phyloP scores from a whole-genome alignment of 1,284 basidiomycete genomes.

The Xerocomus minutiporus region DNA sequence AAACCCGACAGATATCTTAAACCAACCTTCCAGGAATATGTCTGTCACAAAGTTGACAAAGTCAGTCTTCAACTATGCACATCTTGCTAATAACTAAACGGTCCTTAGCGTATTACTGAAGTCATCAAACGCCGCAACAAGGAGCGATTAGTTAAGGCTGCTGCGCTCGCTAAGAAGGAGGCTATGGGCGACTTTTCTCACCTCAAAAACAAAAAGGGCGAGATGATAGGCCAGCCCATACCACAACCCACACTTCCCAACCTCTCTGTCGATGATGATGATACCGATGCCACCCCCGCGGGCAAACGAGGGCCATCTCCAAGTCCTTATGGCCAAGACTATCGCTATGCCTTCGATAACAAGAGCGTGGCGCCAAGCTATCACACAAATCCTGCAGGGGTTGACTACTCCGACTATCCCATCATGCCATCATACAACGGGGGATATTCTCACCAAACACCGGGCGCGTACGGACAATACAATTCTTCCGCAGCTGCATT shows the following conservation, averaged over 20 bases:
- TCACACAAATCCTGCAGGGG: conserved; percentile 31
- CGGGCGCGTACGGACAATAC: conserved; percentile 47
- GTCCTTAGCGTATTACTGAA: conserved; percentile 75
- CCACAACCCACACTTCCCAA: conserved; percentile 97
- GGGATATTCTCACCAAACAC: conserved; percentile 48
- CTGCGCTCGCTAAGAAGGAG: conserved; percentile 84
- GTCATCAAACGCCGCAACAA: conserved; percentile 91
- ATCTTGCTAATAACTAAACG: conserved; percentile 7
- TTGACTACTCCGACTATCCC: conserved; percentile 58
- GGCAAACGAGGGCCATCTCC: conserved; percentile 54
- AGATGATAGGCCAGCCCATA: conserved; percentile 74
- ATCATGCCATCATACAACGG: conserved; percentile 70
- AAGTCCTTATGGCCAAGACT: conserved; percentile 52
- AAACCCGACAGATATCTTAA: conserved; percentile 5
- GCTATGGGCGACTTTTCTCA: conserved; percentile 87
- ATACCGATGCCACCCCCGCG: conserved; percentile 53
- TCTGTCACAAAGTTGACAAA: conserved; percentile 98
- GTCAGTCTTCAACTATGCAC: conserved; percentile 35
- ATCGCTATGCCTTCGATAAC: conserved; percentile 44
- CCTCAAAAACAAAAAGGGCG: conserved; percentile 90
- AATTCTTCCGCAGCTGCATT: conserved; percentile 54
- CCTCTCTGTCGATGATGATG: conserved; percentile 79
- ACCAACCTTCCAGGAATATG: conserved; percentile 72
- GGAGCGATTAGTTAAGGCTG: conserved; percentile 78
- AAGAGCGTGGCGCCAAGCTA: conserved; percentile 34